phyloP scores from a whole-genome alignment of 2,329 filamentous ascomycete genomes.

The Sclerotinia nivalis region DNA sequence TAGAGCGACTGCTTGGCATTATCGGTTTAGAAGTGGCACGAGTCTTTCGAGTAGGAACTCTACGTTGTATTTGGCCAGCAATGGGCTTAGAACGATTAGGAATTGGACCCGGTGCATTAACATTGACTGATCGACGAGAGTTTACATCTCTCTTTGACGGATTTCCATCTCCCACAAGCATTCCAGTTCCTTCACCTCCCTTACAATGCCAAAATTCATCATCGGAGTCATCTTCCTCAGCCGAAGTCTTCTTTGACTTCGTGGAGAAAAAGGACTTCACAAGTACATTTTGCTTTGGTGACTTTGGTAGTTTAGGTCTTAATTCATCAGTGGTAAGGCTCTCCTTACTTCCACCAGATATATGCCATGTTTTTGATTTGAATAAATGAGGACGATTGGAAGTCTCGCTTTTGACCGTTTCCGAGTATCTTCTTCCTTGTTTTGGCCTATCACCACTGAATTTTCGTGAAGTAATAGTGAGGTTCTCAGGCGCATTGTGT shows the following conservation, averaged over 20 bases:
- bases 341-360: neutral
- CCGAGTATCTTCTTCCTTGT: neutral
- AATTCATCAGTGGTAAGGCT: too few relatives aligned
- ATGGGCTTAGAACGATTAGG: neutral
- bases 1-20: neutral
- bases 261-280: neutral
- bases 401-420: neutral
- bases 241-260: neutral
- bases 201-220: neutral
- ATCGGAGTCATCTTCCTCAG: neutral
- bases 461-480: neutral
- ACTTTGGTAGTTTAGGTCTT: neutral
- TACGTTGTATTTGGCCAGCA: neutral
- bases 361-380: neutral
- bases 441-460: neutral
- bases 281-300: neutral
- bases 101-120: neutral
- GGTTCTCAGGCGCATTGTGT: neutral
- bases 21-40: neutral
- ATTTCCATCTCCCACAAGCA: neutral
- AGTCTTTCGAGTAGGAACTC: neutral
- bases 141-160: neutral
- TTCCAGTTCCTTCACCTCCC: rapidly evolving
- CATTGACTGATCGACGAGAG: neutral
- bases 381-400: neutral